Conservation (phyloP, 139 green algal species). For the Nannochloris sp. region DNA sequence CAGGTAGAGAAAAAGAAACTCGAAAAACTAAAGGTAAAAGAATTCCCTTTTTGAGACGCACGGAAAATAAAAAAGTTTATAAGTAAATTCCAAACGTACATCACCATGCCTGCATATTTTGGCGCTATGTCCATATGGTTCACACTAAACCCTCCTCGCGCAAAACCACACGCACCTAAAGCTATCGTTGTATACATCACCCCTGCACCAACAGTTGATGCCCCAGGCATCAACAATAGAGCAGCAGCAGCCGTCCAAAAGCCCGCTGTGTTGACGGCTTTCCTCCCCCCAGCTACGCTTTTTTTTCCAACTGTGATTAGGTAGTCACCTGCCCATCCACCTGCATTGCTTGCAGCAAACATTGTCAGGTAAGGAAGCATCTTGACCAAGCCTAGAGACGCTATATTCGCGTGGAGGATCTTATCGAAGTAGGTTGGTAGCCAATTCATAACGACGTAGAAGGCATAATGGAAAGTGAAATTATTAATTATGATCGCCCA, state of each 20-base stretch:
- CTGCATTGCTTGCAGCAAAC: constrained; percentile 78
- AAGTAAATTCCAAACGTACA: constrained; percentile 64
- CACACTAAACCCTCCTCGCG: constrained; percentile 88
- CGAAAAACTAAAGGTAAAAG: no score
- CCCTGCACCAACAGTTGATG: constrained; percentile 12
- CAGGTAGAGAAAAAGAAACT: neutral
- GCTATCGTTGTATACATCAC: constrained; percentile 35
- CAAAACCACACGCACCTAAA: constrained; percentile 52
- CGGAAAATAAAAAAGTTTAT: no score
- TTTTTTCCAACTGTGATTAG: constrained; percentile 56
- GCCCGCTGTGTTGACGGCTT: constrained; percentile 79
- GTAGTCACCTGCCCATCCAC: constrained; percentile 75
- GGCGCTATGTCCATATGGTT: constrained; percentile 98
- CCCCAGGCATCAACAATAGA: constrained; percentile 69
- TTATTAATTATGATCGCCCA: constrained; percentile 97
- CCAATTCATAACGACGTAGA: constrained; percentile 99
- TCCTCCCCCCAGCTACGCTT: constrained; percentile 60
- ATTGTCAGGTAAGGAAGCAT: constrained; percentile 91
- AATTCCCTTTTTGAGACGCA: no score
- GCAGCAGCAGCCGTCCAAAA: constrained; percentile 45
- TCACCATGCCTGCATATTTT: constrained; percentile 87
- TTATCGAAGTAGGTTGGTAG: constrained; percentile 95
- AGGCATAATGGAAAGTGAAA: constrained; percentile 97
- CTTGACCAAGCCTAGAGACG: constrained; percentile 63
- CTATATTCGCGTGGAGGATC: constrained; percentile 66